Base-by-base conservation (phyloP, 202 grass and related monocot genomes). In the Zoysia matrella region DNA sequence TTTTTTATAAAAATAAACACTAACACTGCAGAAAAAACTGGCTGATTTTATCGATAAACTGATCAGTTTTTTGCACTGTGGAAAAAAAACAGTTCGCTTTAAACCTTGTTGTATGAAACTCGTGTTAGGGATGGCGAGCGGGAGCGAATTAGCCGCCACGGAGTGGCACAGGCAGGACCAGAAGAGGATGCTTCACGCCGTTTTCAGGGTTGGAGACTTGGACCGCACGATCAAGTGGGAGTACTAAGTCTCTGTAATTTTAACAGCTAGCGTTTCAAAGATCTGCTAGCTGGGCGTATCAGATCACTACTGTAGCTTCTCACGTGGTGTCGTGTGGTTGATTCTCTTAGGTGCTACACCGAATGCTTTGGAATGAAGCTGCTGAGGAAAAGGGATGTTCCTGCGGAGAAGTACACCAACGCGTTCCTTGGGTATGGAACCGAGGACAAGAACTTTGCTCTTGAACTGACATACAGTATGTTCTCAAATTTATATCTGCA, bases 341-440 rank as follows among this genome's bases (percentile, higher is more conserved):
- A 78, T 81, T 69, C 69, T 67, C 10, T 16, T 84, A 98, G 95
- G 78, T 95, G 89, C 87, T 98, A 98, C 83, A 98, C 85, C 2
- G 92, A 98, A 84, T 92, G 90, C 83, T 93, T 98, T 78, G 95
- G 92, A 18, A 98, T 98, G 95, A 91, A 91, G 66, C 77, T 98
- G 63, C 80, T 98, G 69, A 93, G 92, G 78, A 98, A 94, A 84
- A 94, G 95, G 81, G 95, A 98, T 66, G 56, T 98, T 62, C 95
- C 95, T 69, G 95, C 91, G 43, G 95, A 98, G 82, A 98, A 98
- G 80, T 98, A 98, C 70, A 88, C 90, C 42, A 94, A 98, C 63
- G 95, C 95, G 46, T 94, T 98, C 82, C 95, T 98, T 77, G 95
- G 95, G 44, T 98, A 91, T 85, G 92, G 95, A 65, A 88, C 92